Conservation (phyloP, 2,329 filamentous ascomycete genomes). For the Diaporthe aspalathi region DNA sequence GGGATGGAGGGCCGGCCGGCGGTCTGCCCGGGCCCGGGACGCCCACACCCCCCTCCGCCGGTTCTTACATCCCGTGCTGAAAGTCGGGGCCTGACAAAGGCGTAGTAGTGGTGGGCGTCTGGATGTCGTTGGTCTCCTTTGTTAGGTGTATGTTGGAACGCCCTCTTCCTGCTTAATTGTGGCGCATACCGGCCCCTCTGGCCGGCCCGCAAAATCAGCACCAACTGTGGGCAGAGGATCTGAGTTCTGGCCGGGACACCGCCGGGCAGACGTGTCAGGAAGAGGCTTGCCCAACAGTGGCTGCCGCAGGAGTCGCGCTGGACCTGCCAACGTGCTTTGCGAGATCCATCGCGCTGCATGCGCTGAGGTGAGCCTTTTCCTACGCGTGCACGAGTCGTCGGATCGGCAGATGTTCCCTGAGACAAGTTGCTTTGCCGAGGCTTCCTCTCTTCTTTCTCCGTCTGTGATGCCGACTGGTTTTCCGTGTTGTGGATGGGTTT, state of each 20-base stretch:
- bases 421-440: background rate
- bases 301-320: conserved; percentile 23
- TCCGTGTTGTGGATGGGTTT: conserved; percentile 3
- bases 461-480: background rate
- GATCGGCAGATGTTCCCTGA: background rate
- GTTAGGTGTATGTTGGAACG: background rate
- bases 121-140: background rate
- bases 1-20: conserved; percentile 29
- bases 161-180: background rate
- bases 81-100: conserved; percentile 5
- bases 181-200: background rate
- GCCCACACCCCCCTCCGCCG: background rate
- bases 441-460: background rate
- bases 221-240: background rate
- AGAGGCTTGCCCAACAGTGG: background rate
- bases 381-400: conserved; percentile 14
- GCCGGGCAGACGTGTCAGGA: conserved; percentile 1
- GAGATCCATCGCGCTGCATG: conserved; percentile 25
- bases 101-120: background rate
- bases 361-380: conserved; percentile 16
- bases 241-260: conserved; percentile 15
- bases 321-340: background rate
- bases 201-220: background rate
- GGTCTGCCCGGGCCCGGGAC: conserved; percentile 30
- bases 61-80: conserved; percentile 19